Evolutionary conservation across 1,284 basidiomycete genomes (phyloP).

Genomic region (Thecaphora thlaspeos): DNA sequence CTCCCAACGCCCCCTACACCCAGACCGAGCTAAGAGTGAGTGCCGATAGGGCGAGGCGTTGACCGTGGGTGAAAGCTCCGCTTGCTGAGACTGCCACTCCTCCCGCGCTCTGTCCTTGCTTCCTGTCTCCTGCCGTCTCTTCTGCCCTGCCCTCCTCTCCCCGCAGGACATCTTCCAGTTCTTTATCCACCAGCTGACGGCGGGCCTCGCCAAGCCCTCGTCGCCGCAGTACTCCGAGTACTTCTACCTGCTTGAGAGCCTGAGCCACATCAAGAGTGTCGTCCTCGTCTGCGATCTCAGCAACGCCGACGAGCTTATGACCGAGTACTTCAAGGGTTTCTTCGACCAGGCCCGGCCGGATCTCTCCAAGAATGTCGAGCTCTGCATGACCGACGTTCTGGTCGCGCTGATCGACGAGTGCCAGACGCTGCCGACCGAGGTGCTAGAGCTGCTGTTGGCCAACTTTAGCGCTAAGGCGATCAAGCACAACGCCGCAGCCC

Average conservation of each 20-base stretch:
- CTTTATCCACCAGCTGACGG: conserved; percentile 62
- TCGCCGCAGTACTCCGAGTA: conserved; percentile 41
- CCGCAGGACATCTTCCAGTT: conserved; percentile 60
- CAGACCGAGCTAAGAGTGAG: conserved; percentile 70
- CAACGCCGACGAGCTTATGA: conserved; percentile 79
- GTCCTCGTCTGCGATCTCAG: conserved; percentile 89
- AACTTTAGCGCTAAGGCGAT: conserved; percentile 78
- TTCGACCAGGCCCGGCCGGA: conserved; percentile 70
- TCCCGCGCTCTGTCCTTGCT: not conserved
- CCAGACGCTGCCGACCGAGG: conserved; percentile 70
- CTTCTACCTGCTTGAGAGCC: conserved; percentile 79
- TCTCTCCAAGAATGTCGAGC: conserved; percentile 76
- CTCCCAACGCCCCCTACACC: conserved; percentile 94
- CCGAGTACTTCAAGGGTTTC: conserved; percentile 77
- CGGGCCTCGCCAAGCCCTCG: conserved; percentile 37
- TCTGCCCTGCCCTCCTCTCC: not conserved
- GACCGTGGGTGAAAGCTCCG: not conserved
- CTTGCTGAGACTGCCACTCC: not conserved
- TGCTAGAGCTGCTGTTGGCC: conserved; percentile 76
- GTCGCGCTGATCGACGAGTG: conserved; percentile 85
- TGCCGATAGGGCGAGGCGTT: too few relatives aligned
- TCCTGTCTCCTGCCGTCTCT: not conserved
- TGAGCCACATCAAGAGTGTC: conserved; percentile 90
- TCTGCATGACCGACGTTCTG: conserved; percentile 84
- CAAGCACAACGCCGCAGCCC: conserved; percentile 63